Evolutionary conservation across 2,329 filamentous ascomycete species (phyloP).

Genomic region (Aureobasidium subglaciale): DNA sequence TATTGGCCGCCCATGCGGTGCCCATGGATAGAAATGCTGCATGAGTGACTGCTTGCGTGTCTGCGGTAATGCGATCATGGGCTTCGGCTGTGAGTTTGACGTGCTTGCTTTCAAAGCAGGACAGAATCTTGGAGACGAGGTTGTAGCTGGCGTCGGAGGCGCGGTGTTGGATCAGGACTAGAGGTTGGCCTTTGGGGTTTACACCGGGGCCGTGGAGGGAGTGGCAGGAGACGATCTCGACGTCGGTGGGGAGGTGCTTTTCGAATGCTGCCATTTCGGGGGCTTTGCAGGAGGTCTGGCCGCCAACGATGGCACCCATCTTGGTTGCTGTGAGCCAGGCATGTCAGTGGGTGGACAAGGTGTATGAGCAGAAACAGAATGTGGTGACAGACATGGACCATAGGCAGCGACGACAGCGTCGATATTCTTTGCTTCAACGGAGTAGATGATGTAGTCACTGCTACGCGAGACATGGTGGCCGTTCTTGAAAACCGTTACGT

Average conservation of each 20-base stretch:
- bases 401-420: conserved; percentile 79
- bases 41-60: conserved; percentile 96
- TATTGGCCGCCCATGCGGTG: conserved; percentile 91
- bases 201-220: conserved; percentile 91
- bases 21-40: conserved; percentile 95
- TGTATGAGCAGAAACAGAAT: background rate
- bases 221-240: conserved; percentile 92
- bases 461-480: conserved; percentile 91
- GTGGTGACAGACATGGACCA: conserved; percentile 70
- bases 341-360: background rate
- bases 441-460: conserved; percentile 99
- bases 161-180: conserved; percentile 91
- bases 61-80: conserved; percentile 95
- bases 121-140: conserved; percentile 74
- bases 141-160: conserved; percentile 67
- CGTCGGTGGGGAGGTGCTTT: conserved; percentile 74
- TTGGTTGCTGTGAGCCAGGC: conserved; percentile 65
- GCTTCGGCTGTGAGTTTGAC: conserved; percentile 80
- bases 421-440: conserved; percentile 89
- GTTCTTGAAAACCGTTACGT: conserved; percentile 81
- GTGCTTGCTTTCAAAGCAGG: conserved; percentile 75
- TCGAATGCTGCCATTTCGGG: conserved; percentile 94
- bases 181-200: conserved; percentile 78
- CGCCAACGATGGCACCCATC: conserved; percentile 87
- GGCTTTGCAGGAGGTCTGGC: conserved; percentile 96